Conservation (phyloP, 2,329 filamentous ascomycete species). For the Colletotrichum tropicale region DNA sequence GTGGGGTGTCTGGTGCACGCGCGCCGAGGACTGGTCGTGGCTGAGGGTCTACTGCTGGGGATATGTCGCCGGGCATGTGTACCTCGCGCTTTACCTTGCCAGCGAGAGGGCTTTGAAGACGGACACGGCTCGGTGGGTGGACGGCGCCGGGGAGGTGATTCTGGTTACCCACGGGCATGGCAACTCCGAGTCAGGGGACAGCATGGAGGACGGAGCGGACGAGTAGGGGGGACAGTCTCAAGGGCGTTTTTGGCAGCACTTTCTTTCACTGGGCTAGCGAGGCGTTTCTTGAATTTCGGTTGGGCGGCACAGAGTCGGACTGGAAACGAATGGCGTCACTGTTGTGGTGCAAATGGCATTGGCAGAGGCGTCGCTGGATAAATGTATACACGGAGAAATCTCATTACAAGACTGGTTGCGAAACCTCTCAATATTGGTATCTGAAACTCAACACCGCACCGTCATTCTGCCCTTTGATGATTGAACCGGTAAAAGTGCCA, state of each 20-base stretch:
- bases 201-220: background rate
- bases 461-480: background rate
- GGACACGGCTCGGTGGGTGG: conserved; percentile 69
- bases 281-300: background rate
- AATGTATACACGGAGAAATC: background rate
- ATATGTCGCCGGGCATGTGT: conserved; percentile 72
- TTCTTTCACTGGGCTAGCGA: background rate
- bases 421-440: background rate
- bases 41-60: conserved; percentile 82
- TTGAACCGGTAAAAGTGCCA: background rate
- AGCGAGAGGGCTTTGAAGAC: conserved; percentile 67
- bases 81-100: conserved; percentile 75
- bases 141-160: conserved; percentile 61
- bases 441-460: background rate
- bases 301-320: background rate
- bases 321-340: background rate
- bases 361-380: background rate
- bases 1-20: conserved; percentile 68
- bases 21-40: conserved; percentile 46
- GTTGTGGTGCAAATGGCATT: background rate
- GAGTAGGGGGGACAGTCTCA: background rate
- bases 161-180: conserved; percentile 32
- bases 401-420: background rate
- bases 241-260: background rate
- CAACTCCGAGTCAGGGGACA: conserved; percentile 15